These are phyloP conservation scores for Psilocybe tampanensis DNA, from an alignment of 768 basidiomycete genomes.

Conservation along the genomic window DNA sequence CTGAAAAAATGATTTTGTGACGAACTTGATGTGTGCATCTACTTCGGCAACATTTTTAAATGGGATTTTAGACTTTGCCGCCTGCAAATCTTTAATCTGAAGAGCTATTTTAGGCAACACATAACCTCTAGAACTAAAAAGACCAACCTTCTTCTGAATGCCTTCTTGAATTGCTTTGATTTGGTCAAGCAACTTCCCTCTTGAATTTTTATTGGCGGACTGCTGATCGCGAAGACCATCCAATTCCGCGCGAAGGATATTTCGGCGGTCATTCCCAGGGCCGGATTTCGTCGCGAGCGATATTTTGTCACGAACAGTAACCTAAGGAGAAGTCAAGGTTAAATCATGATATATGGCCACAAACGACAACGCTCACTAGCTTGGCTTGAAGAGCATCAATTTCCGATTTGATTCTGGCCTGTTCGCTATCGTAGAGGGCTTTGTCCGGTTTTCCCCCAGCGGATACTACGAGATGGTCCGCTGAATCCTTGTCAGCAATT, in stretches of 20 bases:
- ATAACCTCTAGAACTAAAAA: background rate
- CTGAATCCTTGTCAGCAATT: conserved; percentile 46
- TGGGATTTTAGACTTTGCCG: conserved; percentile 72
- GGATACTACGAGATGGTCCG: conserved; percentile 35
- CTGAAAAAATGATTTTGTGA: conserved; percentile 9
- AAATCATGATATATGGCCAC: conserved; percentile 1
- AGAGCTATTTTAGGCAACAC: conserved; percentile 10
- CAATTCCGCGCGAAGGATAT: conserved; percentile 76
- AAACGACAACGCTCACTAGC: conserved; percentile 57
- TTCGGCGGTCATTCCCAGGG: conserved; percentile 70
- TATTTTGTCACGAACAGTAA: conserved; percentile 77
- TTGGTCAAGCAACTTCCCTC: conserved; percentile 76
- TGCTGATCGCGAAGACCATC: conserved; percentile 80
- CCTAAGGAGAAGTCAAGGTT: conserved; percentile 41
- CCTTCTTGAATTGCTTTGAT: conserved; percentile 77
- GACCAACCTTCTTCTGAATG: conserved; percentile 76
- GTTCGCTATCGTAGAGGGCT: conserved; percentile 80
- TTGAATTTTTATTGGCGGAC: conserved; percentile 69
- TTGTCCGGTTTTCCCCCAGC: conserved; percentile 80
- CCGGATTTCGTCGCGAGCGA: conserved; percentile 59
- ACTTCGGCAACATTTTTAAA: conserved; percentile 87
- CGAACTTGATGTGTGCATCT: conserved; percentile 85
- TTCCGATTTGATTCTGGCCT: conserved; percentile 77
- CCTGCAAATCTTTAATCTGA: conserved; percentile 86
- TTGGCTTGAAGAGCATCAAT: conserved; percentile 83